A percentile compares a stretch with the other conserved stretches of the same genome.
phyloP scores from a whole-genome alignment of 805 yeast genomes.

The Zygotorulaspora danielsina region DNA sequence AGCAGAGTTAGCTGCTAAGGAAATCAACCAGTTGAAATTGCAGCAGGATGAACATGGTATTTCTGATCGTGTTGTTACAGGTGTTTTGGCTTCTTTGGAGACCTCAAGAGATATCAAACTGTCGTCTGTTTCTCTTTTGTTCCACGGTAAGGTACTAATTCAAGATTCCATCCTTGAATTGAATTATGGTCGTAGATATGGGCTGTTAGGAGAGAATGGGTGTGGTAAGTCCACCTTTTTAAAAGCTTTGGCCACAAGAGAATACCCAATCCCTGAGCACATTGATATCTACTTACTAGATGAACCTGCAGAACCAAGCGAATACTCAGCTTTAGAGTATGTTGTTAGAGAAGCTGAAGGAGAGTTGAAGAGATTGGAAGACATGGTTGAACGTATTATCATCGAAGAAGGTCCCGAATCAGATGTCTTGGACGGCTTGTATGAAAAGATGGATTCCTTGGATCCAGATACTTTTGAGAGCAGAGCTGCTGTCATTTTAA shows the following conservation, averaged over 20 bases:
- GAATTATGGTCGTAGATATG: constrained; percentile 96
- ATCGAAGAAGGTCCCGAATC: constrained; percentile 94
- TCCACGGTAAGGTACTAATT: constrained; percentile 95
- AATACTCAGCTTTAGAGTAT: constrained; percentile 87
- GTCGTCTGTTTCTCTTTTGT: constrained; percentile 82
- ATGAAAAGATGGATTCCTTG: constrained; percentile 93
- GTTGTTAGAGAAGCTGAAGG: constrained; percentile 95
- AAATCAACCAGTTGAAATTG: constrained; percentile 78
- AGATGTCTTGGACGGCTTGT: constrained; percentile 75
- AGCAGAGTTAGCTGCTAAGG: constrained; percentile 61
- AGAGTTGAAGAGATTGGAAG: constrained; percentile 88
- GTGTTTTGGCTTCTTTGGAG: constrained; percentile 83
- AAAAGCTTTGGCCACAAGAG: constrained; percentile 91
- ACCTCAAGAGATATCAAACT: constrained; percentile 94
- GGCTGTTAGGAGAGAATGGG: constrained; percentile 96
- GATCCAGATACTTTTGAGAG: constrained; percentile 95
- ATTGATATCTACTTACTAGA: constrained; percentile 90
- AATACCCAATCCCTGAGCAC: constrained; percentile 88
- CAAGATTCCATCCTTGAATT: constrained; percentile 90
- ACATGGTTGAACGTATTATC: constrained; percentile 81
- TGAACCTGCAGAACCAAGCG: constrained; percentile 97
- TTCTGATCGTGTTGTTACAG: constrained; percentile 96
- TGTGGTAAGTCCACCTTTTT: constrained; percentile 97
- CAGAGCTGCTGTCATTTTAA: constrained; percentile 91
- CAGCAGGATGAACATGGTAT: constrained; percentile 93